Evolutionary conservation across 495 filamentous ascomycete species (phyloP), one percentile per base, ranked within the genome.

Genomic region (Bacidia rubella): DNA sequence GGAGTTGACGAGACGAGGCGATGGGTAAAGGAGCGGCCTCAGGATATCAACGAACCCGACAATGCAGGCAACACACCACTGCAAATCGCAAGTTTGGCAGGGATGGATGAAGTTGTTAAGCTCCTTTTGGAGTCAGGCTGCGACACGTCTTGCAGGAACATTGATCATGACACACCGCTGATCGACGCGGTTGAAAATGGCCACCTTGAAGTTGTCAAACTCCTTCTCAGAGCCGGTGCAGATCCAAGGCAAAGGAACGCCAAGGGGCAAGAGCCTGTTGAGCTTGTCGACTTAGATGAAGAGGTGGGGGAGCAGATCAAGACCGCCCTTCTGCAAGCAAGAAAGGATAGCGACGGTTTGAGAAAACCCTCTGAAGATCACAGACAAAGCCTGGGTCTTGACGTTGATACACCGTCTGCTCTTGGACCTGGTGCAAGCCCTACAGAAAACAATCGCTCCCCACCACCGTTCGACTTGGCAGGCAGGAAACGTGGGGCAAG

Each of bases 101-200:
- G 92, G 7, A 81, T 80, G 61, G 78, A 76, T 4, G 79, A 87
- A 35, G 85, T 96, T 51, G 92, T 77, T 23, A 69, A 72, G 54
- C 71, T 75, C 45, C 73, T 98, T 11, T 73, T 97, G 51, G 74
- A 83, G 5, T 79, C 83, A 48, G 86, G 87, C 23, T 94, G 88
- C 66, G 82, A 87, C 50, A 77, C 87, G 12, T 83, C 95, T 56
- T 79, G 75, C 10, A 87, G 86, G 61, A 84, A 89, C 46, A 75
- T 77, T 47, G 86, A 95, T 59, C 84, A 83, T 62, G 92, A 98
- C 57, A 95, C 92, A 0, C 93, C 92, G 19, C 73, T 98, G 27
- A 85, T 97, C 40, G 92, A 98, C 71, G 92, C 92, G 0, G 85
- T 95, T 24, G 90, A 96, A 58, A 97, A 97, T 61, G 85, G 87